Percentiles rank a stretch among this genome's conserved stretches.
Evolutionary conservation across 2,329 filamentous ascomycete genomes (phyloP).

Genomic region (Venturia effusa): DNA sequence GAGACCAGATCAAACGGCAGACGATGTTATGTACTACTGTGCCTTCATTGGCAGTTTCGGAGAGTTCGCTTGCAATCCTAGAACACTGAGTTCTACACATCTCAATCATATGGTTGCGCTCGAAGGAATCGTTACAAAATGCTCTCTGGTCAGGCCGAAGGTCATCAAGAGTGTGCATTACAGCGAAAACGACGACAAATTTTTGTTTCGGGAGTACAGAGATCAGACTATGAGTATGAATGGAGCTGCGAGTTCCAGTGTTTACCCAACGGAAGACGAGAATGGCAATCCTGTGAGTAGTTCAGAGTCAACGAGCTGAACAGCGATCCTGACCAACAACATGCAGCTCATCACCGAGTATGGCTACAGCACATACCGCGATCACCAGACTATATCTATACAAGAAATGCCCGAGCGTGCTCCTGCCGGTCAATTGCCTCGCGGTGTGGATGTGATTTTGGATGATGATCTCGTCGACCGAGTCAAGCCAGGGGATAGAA

Average conservation of each 20-base stretch:
- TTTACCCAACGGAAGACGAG: slow-evolving; percentile 89
- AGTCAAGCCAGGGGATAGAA: slow-evolving; percentile 89
- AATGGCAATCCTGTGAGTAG: slow-evolving; percentile 65
- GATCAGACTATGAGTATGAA: slow-evolving; percentile 95
- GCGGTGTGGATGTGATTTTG: slow-evolving; percentile 90
- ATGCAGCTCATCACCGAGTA: slow-evolving; percentile 75
- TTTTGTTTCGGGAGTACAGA: slow-evolving; percentile 80
- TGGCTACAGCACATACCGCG: slow-evolving; percentile 87
- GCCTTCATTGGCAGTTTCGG: slow-evolving; percentile 96
- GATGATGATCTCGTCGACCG: slow-evolving; percentile 94
- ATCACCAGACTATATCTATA: slow-evolving; percentile 95
- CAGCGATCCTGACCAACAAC: slow-evolving; percentile 6
- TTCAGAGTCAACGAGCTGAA: background rate
- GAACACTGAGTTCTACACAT: slow-evolving; percentile 78
- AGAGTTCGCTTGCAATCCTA: slow-evolving; percentile 85
- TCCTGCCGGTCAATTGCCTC: slow-evolving; percentile 86
- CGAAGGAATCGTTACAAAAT: slow-evolving; percentile 94
- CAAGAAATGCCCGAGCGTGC: slow-evolving; percentile 98
- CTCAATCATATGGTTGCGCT: slow-evolving; percentile 96
- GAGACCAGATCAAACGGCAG: slow-evolving; percentile 65
- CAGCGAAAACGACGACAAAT: slow-evolving; percentile 76
- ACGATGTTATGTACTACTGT: slow-evolving; percentile 80
- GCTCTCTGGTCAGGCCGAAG: slow-evolving; percentile 89
- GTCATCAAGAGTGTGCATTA: slow-evolving; percentile 98
- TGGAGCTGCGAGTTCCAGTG: slow-evolving; percentile 76